A percentile compares a stretch with the other conserved stretches of the same genome.
These are phyloP conservation scores for Brachypodium distachyon DNA, from an alignment of 202 grass and related monocot species.

Conservation along the genomic window DNA sequence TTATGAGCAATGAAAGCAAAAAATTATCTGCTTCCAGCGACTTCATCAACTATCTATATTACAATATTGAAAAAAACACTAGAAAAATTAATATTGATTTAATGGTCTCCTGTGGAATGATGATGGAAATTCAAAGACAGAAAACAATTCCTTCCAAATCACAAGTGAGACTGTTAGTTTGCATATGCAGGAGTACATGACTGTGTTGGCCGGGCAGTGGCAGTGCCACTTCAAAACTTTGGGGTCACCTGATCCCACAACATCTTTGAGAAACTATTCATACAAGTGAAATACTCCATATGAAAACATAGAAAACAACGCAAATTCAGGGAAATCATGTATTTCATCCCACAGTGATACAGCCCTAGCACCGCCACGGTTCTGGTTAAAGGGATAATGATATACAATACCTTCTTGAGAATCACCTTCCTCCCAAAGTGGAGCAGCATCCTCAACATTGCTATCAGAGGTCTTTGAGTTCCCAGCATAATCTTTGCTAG, in stretches of 20 bases:
- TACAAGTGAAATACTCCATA: neutral
- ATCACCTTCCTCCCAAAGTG: neutral
- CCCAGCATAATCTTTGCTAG: neutral
- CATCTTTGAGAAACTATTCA: neutral
- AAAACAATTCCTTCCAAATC: too few relatives aligned
- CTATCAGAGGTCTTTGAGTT: neutral
- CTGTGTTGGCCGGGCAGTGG: too few relatives aligned
- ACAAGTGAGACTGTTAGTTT: too few relatives aligned
- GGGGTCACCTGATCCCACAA: neutral
- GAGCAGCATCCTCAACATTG: neutral
- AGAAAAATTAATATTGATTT: neutral
- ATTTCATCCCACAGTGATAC: too few relatives aligned
- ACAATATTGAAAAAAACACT: neutral
- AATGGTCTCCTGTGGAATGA: neutral
- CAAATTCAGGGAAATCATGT: neutral
- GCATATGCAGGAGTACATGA: too few relatives aligned
- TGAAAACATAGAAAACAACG: neutral
- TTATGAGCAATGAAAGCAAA: neutral
- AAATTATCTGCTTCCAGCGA: neutral
- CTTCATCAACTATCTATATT: neutral
- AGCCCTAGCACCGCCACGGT: neutral
- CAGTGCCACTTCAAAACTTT: neutral
- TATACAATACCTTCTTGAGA: neutral
- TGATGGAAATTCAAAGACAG: too few relatives aligned
- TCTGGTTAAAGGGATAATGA: neutral